Conservation (phyloP, 768 basidiomycete species). For the Wakefieldia striispora region DNA sequence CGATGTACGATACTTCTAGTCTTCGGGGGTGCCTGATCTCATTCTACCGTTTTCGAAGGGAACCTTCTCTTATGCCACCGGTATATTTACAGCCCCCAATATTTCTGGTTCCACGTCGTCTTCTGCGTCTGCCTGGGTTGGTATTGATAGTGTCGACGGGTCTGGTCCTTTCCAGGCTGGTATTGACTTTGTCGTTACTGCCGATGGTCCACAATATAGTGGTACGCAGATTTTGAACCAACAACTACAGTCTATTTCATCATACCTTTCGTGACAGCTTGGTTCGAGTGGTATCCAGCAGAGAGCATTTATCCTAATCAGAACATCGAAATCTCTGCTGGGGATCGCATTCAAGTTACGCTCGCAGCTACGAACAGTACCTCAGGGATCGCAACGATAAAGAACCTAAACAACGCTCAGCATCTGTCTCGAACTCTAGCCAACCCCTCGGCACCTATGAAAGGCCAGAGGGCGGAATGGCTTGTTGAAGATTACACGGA, state of each 20-base stretch:
- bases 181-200: neutral
- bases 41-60: neutral
- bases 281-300: slow-evolving; percentile 4
- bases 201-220: neutral
- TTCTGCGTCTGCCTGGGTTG: slow-evolving; percentile 6
- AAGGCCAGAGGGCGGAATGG: neutral
- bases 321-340: neutral
- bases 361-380: neutral
- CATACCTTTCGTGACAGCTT: neutral
- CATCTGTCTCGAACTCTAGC: neutral
- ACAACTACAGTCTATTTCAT: neutral
- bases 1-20: no score
- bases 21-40: no score
- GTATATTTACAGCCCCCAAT: slow-evolving; percentile 3
- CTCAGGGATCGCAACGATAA: neutral
- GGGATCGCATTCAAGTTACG: neutral
- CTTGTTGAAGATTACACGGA: neutral
- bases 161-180: slow-evolving; percentile 4
- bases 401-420: neutral
- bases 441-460: neutral
- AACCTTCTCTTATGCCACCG: slow-evolving; percentile 2
- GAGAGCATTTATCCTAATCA: neutral
- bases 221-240: neutral
- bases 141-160: slow-evolving; percentile 1
- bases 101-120: neutral